These are phyloP conservation scores for Cyberlindnera meyerae DNA, from an alignment of 805 yeast species.

Conservation along the genomic window DNA sequence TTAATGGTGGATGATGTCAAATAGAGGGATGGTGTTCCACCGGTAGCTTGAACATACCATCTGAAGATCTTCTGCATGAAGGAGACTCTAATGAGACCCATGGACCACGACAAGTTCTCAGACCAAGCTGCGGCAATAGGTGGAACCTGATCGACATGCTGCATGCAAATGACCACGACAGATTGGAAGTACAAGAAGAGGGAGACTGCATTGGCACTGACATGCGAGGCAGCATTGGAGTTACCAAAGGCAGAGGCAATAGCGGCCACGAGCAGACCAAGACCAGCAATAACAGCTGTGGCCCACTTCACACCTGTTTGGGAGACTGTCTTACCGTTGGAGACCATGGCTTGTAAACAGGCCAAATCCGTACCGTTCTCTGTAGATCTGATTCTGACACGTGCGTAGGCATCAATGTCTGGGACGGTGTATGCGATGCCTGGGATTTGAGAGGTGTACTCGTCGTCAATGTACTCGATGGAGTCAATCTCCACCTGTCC, in stretches of 20 bases:
- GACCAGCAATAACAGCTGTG: slow-evolving; percentile 84
- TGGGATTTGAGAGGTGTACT: slow-evolving; percentile 58
- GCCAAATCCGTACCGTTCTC: slow-evolving; percentile 60
- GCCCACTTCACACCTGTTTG: slow-evolving; percentile 94
- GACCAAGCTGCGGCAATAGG: slow-evolving; percentile 93
- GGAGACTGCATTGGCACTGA: slow-evolving; percentile 81
- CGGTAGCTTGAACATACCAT: slow-evolving; percentile 85
- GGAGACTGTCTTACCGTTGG: slow-evolving; percentile 92
- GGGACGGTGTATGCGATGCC: slow-evolving; percentile 88
- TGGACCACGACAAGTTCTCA: slow-evolving; percentile 90
- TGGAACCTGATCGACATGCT: slow-evolving; percentile 79
- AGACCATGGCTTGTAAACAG: slow-evolving; percentile 82
- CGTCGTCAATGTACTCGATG: slow-evolving; percentile 48
- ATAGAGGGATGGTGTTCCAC: slow-evolving; percentile 75
- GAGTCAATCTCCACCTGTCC: slow-evolving; percentile 77
- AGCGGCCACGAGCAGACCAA: slow-evolving; percentile 82
- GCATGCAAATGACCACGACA: slow-evolving; percentile 79
- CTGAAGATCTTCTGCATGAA: slow-evolving; percentile 85
- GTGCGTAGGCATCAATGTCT: slow-evolving; percentile 77
- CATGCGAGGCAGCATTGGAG: slow-evolving; percentile 83
- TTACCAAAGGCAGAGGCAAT: slow-evolving; percentile 79
- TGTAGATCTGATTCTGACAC: slow-evolving; percentile 61
- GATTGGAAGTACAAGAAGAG: slow-evolving; percentile 85
- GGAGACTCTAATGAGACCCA: slow-evolving; percentile 74
- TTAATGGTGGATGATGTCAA: slow-evolving; percentile 57